A percentile compares a stretch with the other conserved stretches of the same genome.
Evolutionary conservation across 2,329 filamentous ascomycete genomes (phyloP).

Genomic region (Neospermospora avenae): DNA sequence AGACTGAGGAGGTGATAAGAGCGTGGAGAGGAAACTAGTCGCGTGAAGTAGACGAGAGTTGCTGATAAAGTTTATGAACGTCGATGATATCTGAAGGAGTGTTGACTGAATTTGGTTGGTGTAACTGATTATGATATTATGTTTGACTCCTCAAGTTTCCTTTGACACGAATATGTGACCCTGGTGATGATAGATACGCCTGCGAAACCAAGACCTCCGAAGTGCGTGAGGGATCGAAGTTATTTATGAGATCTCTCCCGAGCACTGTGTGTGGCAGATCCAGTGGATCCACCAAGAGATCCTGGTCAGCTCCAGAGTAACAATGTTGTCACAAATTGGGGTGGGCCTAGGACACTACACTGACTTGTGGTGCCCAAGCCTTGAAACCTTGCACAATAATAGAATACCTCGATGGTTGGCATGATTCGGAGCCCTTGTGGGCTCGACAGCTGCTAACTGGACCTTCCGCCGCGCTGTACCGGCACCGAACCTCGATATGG

Average conservation of each 20-base stretch:
- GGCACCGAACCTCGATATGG: conserved; percentile 30
- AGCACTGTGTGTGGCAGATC: conserved; percentile 47
- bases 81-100: background rate
- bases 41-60: background rate
- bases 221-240: conserved; percentile 42
- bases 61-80: background rate
- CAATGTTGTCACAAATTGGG: conserved; percentile 52
- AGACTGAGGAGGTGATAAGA: background rate
- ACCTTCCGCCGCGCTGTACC: conserved; percentile 28
- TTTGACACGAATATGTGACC: conserved; percentile 26
- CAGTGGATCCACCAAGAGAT: conserved; percentile 49
- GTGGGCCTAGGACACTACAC: conserved; percentile 45
- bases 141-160: conserved; percentile 36
- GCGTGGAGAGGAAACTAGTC: background rate
- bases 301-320: conserved; percentile 44
- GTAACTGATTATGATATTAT: conserved; percentile 27
- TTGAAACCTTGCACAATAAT: conserved; percentile 30
- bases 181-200: conserved; percentile 31
- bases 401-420: conserved; percentile 27
- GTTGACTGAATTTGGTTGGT: conserved; percentile 20
- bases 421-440: conserved; percentile 28
- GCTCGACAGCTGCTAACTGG: conserved; percentile 25
- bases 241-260: conserved; percentile 47
- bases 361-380: conserved; percentile 33
- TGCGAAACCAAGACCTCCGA: conserved; percentile 31